Evolutionary conservation across 2,329 filamentous ascomycete genomes (phyloP).

Genomic region (Xylaria sp.): DNA sequence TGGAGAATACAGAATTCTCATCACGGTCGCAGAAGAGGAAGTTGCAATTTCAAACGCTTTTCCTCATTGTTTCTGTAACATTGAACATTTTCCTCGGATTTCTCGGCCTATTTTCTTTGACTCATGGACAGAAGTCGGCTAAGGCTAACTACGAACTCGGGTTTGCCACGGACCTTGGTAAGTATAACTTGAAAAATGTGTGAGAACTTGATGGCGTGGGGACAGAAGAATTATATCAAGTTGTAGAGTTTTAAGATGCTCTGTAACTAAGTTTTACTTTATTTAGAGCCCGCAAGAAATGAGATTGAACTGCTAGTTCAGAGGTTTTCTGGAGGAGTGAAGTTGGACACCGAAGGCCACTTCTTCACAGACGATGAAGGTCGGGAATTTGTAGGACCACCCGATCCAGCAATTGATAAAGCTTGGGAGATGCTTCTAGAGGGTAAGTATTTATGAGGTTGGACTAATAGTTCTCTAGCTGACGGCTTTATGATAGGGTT

Average conservation of each 20-base stretch:
- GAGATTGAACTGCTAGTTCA: conserved; percentile 20
- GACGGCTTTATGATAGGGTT: conserved; percentile 9
- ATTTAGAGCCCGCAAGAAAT: conserved; percentile 9
- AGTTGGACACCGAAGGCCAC: conserved; percentile 15
- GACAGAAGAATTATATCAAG: background rate
- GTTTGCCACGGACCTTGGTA: conserved; percentile 4
- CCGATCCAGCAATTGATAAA: conserved; percentile 9
- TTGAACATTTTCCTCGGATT: conserved; percentile 3
- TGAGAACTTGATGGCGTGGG: background rate
- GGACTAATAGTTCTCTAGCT: background rate
- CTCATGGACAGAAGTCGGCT: background rate
- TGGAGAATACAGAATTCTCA: background rate
- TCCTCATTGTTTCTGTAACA: background rate
- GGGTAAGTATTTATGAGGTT: background rate
- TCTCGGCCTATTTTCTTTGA: conserved; percentile 1
- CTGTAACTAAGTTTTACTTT: background rate
- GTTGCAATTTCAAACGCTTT: background rate
- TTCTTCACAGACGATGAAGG: conserved; percentile 12
- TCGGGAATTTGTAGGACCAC: conserved; percentile 24
- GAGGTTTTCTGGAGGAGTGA: conserved; percentile 19
- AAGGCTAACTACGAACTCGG: background rate
- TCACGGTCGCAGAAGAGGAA: background rate
- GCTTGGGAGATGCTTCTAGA: conserved; percentile 20
- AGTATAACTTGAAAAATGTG: background rate
- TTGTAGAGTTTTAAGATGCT: background rate